Base-by-base conservation (phyloP, 345 rosid species). In the Eutrema heterophyllum region DNA sequence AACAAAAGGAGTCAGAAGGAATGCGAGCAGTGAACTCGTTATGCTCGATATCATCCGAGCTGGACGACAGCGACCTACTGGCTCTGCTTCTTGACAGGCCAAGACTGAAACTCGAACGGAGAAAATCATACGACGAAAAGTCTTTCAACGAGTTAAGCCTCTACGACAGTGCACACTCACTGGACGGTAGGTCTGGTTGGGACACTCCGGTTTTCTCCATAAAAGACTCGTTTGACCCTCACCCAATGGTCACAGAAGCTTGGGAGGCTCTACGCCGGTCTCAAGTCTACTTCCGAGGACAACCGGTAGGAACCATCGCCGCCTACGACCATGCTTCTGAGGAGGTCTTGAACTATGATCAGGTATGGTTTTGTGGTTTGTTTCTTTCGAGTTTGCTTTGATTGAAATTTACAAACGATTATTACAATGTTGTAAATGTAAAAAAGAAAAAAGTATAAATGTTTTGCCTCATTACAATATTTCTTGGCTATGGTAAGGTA, bases 271-370 rank as follows among this genome's bases (percentile, higher is more conserved):
- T 93, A 4, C 62, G 88, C 18, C 80, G 82, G 13, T 88, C 97
- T 21, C 75, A 85, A 48, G 97, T 93, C 57, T 72, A 78, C 80
- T 93, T 84, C 77, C 85, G 86, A 46, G 83, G 84, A 64, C 88
- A 89, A 61, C 96, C 98, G 0, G 89, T 89, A 38, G 98, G 98
- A 56, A 91, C 96, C 44, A 81, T 93, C 14, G 98, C 94, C 0
- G 97, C 97, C 0, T 64, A 75, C 51, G 97, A 93, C 78, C 97
- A 89, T 86, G 93, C 93, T 75, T 89, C 96, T 0, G 97, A 93
- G 68, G 98, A 93, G 78, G 90, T 88, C 66, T 78, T 88, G 77
- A 93, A 93, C 83, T 91, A 93, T 78, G 98, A 93, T 80, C 98
- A 91, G 91, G 98, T 93, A 75, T 46, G 38, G 21, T 65, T 55